Percentiles rank a stretch among this genome's conserved stretches.
These are phyloP conservation scores for Glycyrrhiza uralensis DNA, from an alignment of 306 rosid genomes.

Conservation along the genomic window DNA sequence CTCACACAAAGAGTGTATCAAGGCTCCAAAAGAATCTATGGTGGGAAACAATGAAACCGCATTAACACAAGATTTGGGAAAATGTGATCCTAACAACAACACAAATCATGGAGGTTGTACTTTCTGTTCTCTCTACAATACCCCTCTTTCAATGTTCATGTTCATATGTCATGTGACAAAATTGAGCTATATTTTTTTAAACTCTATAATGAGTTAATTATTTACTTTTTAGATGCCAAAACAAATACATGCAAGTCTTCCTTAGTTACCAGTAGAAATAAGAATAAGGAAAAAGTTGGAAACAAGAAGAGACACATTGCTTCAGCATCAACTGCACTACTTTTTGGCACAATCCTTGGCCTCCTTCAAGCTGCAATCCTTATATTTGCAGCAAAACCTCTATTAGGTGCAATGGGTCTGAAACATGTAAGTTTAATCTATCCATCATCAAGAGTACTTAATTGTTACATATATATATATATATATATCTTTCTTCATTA, in stretches of 20 bases:
- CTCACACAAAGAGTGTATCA: too few species aligned
- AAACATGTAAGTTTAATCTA: constrained; percentile 51
- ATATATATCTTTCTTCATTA: too few species aligned
- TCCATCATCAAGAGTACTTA: background rate
- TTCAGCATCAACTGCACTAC: constrained; percentile 89
- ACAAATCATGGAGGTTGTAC: too few species aligned
- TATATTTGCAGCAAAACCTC: constrained; percentile 61
- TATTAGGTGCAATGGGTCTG: constrained; percentile 71
- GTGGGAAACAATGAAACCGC: too few species aligned
- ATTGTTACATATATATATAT: too few species aligned
- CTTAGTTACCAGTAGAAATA: background rate
- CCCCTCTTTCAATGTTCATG: background rate
- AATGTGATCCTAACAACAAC: too few species aligned
- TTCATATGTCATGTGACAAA: too few species aligned
- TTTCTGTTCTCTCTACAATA: background rate
- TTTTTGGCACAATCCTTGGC: constrained; percentile 75
- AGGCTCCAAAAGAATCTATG: too few species aligned
- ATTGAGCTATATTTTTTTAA: background rate
- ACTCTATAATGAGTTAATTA: background rate
- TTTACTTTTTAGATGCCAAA: constrained; percentile 25
- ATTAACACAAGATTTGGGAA: too few species aligned
- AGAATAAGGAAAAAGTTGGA: constrained; percentile 24
- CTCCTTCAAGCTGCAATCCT: constrained; percentile 71
- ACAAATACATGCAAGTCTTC: constrained; percentile 8
- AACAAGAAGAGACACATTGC: constrained; percentile 57